These are phyloP conservation scores for Candida tibetensis DNA, from an alignment of 805 yeast species.

Conservation along the genomic window DNA sequence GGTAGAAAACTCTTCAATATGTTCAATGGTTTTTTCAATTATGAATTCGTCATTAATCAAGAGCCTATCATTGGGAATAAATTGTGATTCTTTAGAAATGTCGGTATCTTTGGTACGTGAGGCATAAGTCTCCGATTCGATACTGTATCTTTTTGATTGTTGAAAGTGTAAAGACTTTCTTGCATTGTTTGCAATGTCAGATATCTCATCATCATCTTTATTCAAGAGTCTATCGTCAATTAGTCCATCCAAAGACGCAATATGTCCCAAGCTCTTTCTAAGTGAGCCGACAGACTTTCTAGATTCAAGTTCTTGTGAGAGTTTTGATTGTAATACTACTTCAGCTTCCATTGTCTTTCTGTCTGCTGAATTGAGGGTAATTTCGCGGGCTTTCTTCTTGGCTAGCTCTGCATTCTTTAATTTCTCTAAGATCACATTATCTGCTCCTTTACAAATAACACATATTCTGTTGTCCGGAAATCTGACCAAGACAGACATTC, in stretches of 20 bases:
- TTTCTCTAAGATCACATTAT: conserved; percentile 78
- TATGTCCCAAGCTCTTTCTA: conserved; percentile 22
- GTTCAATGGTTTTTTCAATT: conserved; percentile 80
- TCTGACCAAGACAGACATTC: conserved; percentile 86
- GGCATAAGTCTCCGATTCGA: conserved; percentile 15
- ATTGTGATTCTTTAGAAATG: neutral
- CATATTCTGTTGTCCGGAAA: conserved; percentile 77
- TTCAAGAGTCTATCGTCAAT: conserved; percentile 49
- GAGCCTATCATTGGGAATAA: conserved; percentile 48
- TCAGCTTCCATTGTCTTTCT: conserved; percentile 81
- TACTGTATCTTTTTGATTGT: conserved; percentile 54
- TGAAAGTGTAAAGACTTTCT: conserved; percentile 58
- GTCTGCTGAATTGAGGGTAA: conserved; percentile 52
- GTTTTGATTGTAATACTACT: conserved; percentile 55
- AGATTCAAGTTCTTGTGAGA: conserved; percentile 34
- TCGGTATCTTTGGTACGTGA: neutral
- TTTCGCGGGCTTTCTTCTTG: conserved; percentile 58
- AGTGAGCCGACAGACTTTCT: conserved; percentile 32
- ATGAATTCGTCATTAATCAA: conserved; percentile 72
- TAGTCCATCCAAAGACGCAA: conserved; percentile 18
- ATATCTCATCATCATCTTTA: conserved; percentile 50
- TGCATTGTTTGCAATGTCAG: conserved; percentile 50
- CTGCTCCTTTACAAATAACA: conserved; percentile 93
- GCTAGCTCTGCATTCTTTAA: conserved; percentile 61
- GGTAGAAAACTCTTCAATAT: conserved; percentile 89